These are phyloP conservation scores for Rhynchospora pubera DNA, from an alignment of 176 grass and related monocot species.

Conservation along the genomic window DNA sequence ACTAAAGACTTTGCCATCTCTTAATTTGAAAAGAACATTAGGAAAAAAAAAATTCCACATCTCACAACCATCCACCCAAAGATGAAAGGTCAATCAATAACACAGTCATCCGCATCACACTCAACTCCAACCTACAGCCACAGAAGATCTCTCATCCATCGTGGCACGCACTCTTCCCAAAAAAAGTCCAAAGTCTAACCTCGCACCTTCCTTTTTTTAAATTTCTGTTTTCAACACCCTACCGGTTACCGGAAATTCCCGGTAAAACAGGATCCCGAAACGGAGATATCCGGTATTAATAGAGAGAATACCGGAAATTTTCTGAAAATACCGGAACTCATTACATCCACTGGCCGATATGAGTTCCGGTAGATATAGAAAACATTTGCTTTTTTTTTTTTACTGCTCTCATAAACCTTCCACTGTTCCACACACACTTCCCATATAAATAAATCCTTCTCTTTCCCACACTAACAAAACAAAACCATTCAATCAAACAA, in stretches of 20 bases:
- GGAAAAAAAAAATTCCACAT: not conserved
- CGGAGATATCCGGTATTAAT: too few relatives aligned
- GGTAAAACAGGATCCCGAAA: too few relatives aligned
- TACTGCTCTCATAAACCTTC: not conserved
- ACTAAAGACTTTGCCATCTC: not conserved
- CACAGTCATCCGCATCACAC: not conserved
- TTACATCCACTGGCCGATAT: too few relatives aligned
- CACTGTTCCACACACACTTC: not conserved
- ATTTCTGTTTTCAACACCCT: too few relatives aligned
- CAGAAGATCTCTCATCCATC: not conserved
- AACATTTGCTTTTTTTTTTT: too few relatives aligned
- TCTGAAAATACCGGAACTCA: too few relatives aligned
- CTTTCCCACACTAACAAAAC: not conserved
- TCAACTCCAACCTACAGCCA: not conserved
- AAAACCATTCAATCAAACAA: not conserved
- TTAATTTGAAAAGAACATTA: not conserved
- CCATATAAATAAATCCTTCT: not conserved
- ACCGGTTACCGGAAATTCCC: too few relatives aligned
- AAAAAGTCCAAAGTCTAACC: not conserved
- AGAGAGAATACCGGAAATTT: too few relatives aligned
- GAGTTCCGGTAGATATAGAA: too few relatives aligned
- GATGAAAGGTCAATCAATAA: not conserved
- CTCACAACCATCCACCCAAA: not conserved
- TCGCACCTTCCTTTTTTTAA: not conserved
- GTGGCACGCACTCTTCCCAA: not conserved